phyloP scores from a whole-genome alignment of 768 basidiomycete species.

The Termitomyces sp. region DNA sequence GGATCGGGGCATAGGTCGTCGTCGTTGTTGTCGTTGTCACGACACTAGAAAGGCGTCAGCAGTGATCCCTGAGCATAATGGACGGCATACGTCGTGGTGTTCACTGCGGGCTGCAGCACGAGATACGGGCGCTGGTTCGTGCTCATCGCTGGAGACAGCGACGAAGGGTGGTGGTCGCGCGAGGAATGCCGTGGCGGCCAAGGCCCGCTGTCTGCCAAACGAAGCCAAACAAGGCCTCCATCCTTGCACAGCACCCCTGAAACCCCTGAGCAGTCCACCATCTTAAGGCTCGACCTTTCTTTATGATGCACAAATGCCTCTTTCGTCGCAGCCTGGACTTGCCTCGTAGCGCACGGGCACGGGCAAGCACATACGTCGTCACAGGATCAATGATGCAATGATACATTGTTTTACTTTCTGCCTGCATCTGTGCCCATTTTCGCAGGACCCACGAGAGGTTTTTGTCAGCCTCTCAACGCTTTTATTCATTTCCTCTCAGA shows the following conservation, averaged over 20 bases:
- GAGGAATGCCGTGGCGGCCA: not conserved
- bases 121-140: constrained; percentile 60
- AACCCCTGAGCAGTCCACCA: not conserved
- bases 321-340: no score
- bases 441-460: not conserved
- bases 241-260: not conserved
- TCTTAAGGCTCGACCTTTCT: not conserved
- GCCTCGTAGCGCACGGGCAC: not conserved
- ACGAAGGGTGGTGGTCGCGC: constrained; percentile 14
- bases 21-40: constrained; percentile 91
- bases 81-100: constrained; percentile 69
- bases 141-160: constrained; percentile 44
- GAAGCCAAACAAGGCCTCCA: constrained; percentile 8
- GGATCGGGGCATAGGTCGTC: constrained; percentile 86
- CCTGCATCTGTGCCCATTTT: not conserved
- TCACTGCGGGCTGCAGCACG: constrained; percentile 74
- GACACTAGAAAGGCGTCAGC: constrained; percentile 43
- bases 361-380: not conserved
- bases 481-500: constrained; percentile 1
- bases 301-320: not conserved
- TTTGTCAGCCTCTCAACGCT: not conserved
- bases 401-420: not conserved
- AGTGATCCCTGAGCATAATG: not conserved
- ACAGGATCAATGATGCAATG: not conserved
- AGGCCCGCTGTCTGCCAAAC: constrained; percentile 2